Base-by-base conservation (phyloP, 768 basidiomycete species). In the Favolaschia claudopus region DNA sequence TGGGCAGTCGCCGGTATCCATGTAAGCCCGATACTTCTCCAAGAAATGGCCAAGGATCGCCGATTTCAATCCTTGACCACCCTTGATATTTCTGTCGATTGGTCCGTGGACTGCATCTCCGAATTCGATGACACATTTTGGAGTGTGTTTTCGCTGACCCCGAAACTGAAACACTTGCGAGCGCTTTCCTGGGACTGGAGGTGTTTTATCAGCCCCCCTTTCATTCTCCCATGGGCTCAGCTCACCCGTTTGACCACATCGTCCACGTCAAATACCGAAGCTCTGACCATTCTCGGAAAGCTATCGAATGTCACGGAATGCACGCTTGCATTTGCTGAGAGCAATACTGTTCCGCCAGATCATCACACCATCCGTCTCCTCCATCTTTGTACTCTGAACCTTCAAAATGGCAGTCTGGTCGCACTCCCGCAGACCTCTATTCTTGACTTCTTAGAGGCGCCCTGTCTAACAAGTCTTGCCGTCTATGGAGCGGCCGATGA, bases 181-280 rank as follows among this genome's bases (percentile, higher is more conserved):
- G 38, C 37, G 22, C 24, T 22, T 10, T 39, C 24, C 19, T 39
- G 38, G 38, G 45, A 40, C 34, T 2, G 22, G 2, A 7, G 6
- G 2, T 2, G n/a, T 31, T 40, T 31, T 17, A n/a, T 3, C 38
- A 15, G 10, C 10, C n/a, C 51, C 10, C 58, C 58, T 5, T 60
- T 60, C 27, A 12, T 22, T 2, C 22, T 60, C 10, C 51, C 51
- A 17, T 54, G 51, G 51, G 20, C 42, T 10, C 58, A 54, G 44
- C 44, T 60, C n/a, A 60, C 51, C 9, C 51, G 51, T 7, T 46
- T 60, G 2, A 47, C 45, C 6, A 48, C 45, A 1, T 48, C 50
- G 4, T 53, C 54, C 25, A 8, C 45, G 14, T 47, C 45, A 2
- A 40, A 28, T 38, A 33, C 39, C n/a, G 58, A 60, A 24, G 45